These are phyloP conservation scores for Favolaschia claudopus DNA, from an alignment of 768 basidiomycete species.

Conservation along the genomic window DNA sequence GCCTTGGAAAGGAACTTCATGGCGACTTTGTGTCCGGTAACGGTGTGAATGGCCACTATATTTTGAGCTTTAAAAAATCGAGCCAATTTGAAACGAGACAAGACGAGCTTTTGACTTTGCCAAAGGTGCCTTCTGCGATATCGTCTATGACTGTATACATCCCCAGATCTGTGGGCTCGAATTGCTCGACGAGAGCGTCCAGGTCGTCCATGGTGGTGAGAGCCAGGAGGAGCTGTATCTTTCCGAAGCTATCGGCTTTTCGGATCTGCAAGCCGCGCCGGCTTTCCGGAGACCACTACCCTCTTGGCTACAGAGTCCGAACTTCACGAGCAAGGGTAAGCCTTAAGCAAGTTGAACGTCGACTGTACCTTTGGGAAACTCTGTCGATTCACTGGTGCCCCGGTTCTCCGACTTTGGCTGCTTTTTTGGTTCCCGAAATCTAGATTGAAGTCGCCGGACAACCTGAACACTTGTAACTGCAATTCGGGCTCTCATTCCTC, in stretches of 20 bases:
- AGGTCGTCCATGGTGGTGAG: slow-evolving; percentile 13
- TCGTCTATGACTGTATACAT: slow-evolving; percentile 90
- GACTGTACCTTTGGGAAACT: too few relatives aligned
- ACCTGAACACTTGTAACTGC: neutral
- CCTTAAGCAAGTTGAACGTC: too few relatives aligned
- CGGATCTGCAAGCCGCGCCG: too few relatives aligned
- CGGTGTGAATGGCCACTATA: slow-evolving; percentile 90
- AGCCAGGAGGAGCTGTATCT: too few relatives aligned
- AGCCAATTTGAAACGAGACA: slow-evolving; percentile 7
- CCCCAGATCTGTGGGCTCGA: slow-evolving; percentile 61
- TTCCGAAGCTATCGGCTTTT: too few relatives aligned
- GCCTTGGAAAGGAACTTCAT: slow-evolving; percentile 98
- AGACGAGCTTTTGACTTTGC: slow-evolving; percentile 95
- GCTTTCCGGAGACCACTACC: too few relatives aligned
- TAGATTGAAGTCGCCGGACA: too few relatives aligned
- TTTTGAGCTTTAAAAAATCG: slow-evolving; percentile 20
- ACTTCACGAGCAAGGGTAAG: too few relatives aligned
- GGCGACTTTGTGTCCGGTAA: slow-evolving; percentile 95
- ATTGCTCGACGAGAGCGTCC: slow-evolving; percentile 33
- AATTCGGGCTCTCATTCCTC: neutral
- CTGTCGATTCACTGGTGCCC: too few relatives aligned
- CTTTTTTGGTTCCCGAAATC: too few relatives aligned
- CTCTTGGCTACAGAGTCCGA: too few relatives aligned
- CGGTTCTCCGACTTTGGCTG: too few relatives aligned
- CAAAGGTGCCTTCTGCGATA: slow-evolving; percentile 96